Percentiles rank a stretch among this genome's conserved stretches.
These are phyloP conservation scores for Mucor circinelloides DNA, from an alignment of 371 early-diverging fungal species.

Conservation along the genomic window DNA sequence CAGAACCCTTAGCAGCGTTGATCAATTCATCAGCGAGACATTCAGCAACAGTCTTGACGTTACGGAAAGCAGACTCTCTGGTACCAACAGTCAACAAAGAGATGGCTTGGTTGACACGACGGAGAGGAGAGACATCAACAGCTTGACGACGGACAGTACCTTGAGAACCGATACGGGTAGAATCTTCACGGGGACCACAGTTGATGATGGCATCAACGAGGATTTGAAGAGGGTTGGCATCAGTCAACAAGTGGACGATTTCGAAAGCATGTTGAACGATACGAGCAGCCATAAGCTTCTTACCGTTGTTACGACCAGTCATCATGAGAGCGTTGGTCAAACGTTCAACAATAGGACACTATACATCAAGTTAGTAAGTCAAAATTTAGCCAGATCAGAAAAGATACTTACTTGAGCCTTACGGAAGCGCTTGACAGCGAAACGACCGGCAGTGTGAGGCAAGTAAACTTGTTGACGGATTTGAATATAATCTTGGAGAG, in stretches of 20 bases:
- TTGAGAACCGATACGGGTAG: constrained; percentile 99
- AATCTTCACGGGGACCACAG: constrained; percentile 99
- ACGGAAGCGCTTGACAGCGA: constrained; percentile 97
- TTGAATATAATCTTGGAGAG: constrained; percentile 94
- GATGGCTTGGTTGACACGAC: constrained; percentile 99
- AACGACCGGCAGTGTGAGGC: constrained; percentile 99
- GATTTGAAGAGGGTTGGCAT: constrained; percentile 99
- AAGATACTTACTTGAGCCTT: constrained; percentile 82
- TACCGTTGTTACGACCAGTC: constrained; percentile 99
- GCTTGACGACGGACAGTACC: constrained; percentile 99
- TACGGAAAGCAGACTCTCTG: constrained; percentile 42
- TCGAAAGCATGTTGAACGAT: constrained; percentile 99
- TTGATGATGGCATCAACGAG: constrained; percentile 99
- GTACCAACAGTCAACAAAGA: constrained; percentile 95
- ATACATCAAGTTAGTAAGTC: neutral
- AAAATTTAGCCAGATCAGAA: neutral
- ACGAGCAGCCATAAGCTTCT: constrained; percentile 99
- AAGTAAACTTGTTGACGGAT: constrained; percentile 94
- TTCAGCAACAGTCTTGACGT: constrained; percentile 63
- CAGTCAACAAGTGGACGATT: constrained; percentile 98
- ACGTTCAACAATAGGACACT: constrained; percentile 99
- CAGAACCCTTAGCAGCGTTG: constrained; percentile 98
- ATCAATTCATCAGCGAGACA: constrained; percentile 99
- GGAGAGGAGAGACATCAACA: constrained; percentile 99
- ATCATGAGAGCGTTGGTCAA: constrained; percentile 99